phyloP scores from a whole-genome alignment of 805 yeast species.

The Candida broadrunensis region DNA sequence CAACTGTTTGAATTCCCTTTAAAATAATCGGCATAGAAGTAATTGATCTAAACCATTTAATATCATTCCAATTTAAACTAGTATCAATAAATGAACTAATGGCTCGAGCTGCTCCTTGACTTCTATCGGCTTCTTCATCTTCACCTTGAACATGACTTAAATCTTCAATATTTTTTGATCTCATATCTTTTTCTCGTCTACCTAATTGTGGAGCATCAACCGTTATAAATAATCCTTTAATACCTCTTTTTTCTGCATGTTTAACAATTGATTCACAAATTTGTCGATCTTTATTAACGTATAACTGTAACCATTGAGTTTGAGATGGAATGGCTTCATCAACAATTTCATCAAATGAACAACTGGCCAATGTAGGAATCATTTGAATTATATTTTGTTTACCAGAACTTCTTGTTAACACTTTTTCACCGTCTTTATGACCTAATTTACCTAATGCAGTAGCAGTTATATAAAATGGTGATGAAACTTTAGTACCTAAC shows the following conservation, averaged over 20 bases:
- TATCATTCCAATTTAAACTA: constrained; percentile 34
- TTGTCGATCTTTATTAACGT: constrained; percentile 75
- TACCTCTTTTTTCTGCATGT: constrained; percentile 70
- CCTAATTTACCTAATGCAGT: constrained; percentile 92
- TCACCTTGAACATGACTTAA: constrained; percentile 47
- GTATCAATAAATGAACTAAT: constrained; percentile 74
- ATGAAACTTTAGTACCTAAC: constrained; percentile 66
- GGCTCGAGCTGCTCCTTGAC: constrained; percentile 85
- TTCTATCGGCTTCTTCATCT: constrained; percentile 53
- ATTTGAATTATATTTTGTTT: constrained; percentile 71
- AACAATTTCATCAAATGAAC: constrained; percentile 81
- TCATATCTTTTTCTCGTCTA: constrained; percentile 84
- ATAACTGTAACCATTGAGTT: constrained; percentile 85
- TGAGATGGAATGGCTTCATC: constrained; percentile 66
- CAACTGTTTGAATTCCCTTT: constrained; percentile 68
- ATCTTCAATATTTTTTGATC: constrained; percentile 54
- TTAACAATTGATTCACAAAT: constrained; percentile 58
- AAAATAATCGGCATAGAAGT: constrained; percentile 39
- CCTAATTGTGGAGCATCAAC: constrained; percentile 94
- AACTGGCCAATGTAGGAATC: constrained; percentile 91
- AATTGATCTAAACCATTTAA: constrained; percentile 37
- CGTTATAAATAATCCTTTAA: constrained; percentile 81
- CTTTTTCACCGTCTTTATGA: constrained; percentile 89
- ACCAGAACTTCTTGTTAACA: constrained; percentile 80
- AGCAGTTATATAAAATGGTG: constrained; percentile 88